Evolutionary conservation across 139 green algal species (phyloP), one percentile per base, ranked within the genome.

Genomic region (Coelastrella sp.): DNA sequence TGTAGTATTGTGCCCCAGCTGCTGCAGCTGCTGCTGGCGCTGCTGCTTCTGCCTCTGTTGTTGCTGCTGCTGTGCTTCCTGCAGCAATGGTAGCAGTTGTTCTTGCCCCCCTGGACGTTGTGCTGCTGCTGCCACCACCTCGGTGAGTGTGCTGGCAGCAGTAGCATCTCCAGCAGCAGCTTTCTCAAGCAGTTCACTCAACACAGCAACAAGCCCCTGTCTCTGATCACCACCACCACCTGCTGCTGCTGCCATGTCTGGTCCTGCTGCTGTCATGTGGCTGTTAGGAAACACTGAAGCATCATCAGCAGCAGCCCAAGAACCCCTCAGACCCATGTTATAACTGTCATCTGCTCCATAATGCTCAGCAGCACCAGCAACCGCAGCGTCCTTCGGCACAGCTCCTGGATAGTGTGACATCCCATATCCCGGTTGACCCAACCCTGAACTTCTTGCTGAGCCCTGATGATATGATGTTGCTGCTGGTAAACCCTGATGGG

Each of bases 51-150:
- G 34, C 11, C 35, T 35, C 37, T 32, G 32, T 23, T 13, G 67
- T 40, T 51, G 73, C 73, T 68, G 73, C 73, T 66, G 32, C 73
- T 51, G 72, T 0, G 67, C 67, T 23, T 76, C 67, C 8, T 50
- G 5, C 35, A 76, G 67, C 67, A 76, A 37, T 5, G 30, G 34
- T 11, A 51, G 21, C 34, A 76, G 38, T 37, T 76, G 25, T 41
- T 59, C 17, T 41, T 62, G 40, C 5, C 37, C 69, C 23, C 69
- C 69, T n/a, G 69, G 69, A 40, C 69, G 37, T 25, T 78, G 34
- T 34, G 5, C 15, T 50, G 67, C 67, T 37, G 67, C 32, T 76
- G 67, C 67, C 9, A 53, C 67, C 5, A 76, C 37, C 37, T 51
- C 38, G 2, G 35, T 32, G 15, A 76, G 37, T 3, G 67, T 57